Evolutionary conservation across 2,329 filamentous ascomycete species (phyloP), one percentile per base, ranked within the genome.

Genomic region (Aspergillus fumigatiaffinis): DNA sequence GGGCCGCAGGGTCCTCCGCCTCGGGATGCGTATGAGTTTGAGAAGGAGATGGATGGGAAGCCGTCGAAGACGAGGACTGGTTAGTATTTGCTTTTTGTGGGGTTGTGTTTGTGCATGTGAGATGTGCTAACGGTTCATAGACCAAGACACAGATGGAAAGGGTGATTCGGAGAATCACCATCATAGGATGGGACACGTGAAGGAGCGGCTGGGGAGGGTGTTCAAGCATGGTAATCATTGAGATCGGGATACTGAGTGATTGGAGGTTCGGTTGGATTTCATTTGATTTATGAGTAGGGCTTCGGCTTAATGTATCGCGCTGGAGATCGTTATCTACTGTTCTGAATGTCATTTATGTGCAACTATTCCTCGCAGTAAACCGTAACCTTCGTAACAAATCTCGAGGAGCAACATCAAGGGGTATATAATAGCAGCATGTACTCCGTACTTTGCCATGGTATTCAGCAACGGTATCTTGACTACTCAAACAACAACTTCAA

Each of bases 401-500:
- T 38, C 32, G 5, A 17, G 14, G 14, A 17, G 14, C 4, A 38
- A 38, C 14, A 17, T 38, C 14, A 17, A 38, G 32, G 14, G n/a
- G 41, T 44, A 44, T 44, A 44, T 44, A 44, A 35, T 35, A 44
- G 44, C 4, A 17, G 12, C 32, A 38, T 38, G 32, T 38, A 38
- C 14, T 17, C 14, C 5, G 32, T 17, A 38, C 32, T 17, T 17
- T 38, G 32, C 32, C 32, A 38, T 7, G 14, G 32, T 38, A 32
- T 32, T 9, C 12, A 32, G 3, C 23, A 23, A 23, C 23, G 23
- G 23, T 23, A 23, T 23, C 25, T 4, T 5, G 41, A 17, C 56
- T 64, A 76, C 53, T 77, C 74, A 60, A 99, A 82, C 64, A 99
- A 78, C 74, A 97, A 90, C 75, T 89, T 93, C 63, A 97, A 92